Base-by-base conservation (phyloP, 441 rosid species). In the Iberis amara region DNA sequence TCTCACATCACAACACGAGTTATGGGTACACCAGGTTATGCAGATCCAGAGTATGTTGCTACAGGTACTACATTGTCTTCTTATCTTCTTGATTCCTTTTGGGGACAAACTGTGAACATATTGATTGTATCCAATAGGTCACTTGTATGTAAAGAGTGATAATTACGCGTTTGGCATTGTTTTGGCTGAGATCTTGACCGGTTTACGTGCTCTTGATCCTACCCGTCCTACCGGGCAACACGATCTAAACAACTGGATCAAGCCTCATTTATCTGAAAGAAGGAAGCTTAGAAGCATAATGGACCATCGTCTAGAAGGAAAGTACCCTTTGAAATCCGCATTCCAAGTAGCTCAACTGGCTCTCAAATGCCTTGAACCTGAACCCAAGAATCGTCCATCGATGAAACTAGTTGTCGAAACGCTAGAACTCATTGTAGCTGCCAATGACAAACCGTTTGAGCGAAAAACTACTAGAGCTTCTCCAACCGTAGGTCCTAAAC, bases 1-100 rank as follows among this genome's bases (percentile, higher is more conserved):
- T 89, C 95, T 39, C 95, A 89, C 14, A 78, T 89, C 27, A 82
- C 94, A 42, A 89, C 97, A 12, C 68, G 91, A 21, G 79, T 89
- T 24, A 86, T 86, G 82, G 97, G 95, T 11, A 89, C 95, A 9
- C 61, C 68, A 8, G 97, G 97, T 59, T 89, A 89, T 30, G 94
- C 94, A 28, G 94, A 95, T 55, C 97, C 95, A 0, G 97, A 89
- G 59, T 89, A 89, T 70, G 82, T 89, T 23, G 86, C 90, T 15
- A 89, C 97, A 63, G 94, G 97, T 89, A 61, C 44, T 14, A 43
- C 46, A 55, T 23, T 4, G 8, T 56, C 39, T 50, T 18, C 21
- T 10, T 4, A 8, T 39, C 15, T 23, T 47, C 15, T 55, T 49
- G 6, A n/a, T 47, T 51, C n/a, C 13, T 40, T 13, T 26, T 27